Evolutionary conservation across 495 filamentous ascomycete species (phyloP).

Genomic region (Penicillium paxilli): DNA sequence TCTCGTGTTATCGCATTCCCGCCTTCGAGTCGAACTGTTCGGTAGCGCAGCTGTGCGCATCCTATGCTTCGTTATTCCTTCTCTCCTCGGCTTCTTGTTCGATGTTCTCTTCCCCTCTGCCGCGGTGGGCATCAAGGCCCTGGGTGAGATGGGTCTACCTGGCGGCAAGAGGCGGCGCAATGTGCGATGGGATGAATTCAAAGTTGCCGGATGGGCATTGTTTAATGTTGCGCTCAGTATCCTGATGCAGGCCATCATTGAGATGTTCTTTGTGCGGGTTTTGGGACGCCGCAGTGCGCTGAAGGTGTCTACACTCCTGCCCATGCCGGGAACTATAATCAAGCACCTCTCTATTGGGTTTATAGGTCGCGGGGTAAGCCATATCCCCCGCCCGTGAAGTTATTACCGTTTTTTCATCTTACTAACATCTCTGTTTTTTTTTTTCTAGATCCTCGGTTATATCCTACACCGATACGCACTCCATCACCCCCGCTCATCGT

Average conservation of each 20-base stretch:
- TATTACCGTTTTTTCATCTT: not conserved
- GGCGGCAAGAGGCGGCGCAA: slow-evolving; percentile 48
- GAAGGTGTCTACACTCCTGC: slow-evolving; percentile 56
- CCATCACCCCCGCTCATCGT: slow-evolving; percentile 45
- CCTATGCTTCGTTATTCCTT: slow-evolving; percentile 72
- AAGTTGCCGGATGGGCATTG: slow-evolving; percentile 55
- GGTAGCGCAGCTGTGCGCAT: slow-evolving; percentile 67
- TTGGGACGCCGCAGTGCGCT: slow-evolving; percentile 56
- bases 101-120: slow-evolving; percentile 69
- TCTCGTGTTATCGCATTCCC: slow-evolving; percentile 72
- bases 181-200: slow-evolving; percentile 31
- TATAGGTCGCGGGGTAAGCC: slow-evolving; percentile 35
- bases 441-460: slow-evolving; percentile 56
- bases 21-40: slow-evolving; percentile 73
- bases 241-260: slow-evolving; percentile 56
- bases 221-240: slow-evolving; percentile 65
- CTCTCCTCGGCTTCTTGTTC: slow-evolving; percentile 70
- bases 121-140: slow-evolving; percentile 65
- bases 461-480: slow-evolving; percentile 70
- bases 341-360: slow-evolving; percentile 33
- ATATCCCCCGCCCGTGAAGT: not conserved
- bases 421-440: not conserved
- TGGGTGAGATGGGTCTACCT: slow-evolving; percentile 64
- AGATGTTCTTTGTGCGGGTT: slow-evolving; percentile 51
- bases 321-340: slow-evolving; percentile 60